phyloP scores from a whole-genome alignment of 2,329 filamentous ascomycete species.

The Amesomyces nigricolor region DNA sequence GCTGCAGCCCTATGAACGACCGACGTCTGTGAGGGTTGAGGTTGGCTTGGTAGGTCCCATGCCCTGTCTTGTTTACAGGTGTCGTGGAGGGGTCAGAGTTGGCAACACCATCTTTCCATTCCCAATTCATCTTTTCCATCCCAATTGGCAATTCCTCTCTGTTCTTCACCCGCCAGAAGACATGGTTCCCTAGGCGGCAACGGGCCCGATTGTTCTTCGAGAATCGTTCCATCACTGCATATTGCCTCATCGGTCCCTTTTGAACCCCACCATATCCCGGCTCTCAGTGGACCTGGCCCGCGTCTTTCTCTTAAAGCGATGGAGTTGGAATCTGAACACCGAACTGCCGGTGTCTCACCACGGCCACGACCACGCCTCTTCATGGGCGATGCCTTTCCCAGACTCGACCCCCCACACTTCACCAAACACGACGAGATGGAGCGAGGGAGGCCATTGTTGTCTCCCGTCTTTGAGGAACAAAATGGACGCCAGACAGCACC shows the following conservation, averaged over 20 bases:
- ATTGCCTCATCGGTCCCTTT: slow-evolving; percentile 7
- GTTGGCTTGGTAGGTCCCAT: background rate
- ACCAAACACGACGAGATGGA: slow-evolving; percentile 20
- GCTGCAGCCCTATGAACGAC: slow-evolving; percentile 3
- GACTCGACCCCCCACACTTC: slow-evolving; percentile 11
- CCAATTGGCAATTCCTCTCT: background rate
- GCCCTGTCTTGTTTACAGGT: slow-evolving; percentile 2
- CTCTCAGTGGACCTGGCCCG: slow-evolving; percentile 4
- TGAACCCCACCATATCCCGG: background rate
- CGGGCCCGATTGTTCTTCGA: background rate
- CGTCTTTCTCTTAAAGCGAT: slow-evolving; percentile 12
- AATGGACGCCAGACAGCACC: background rate
- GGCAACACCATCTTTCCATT: background rate
- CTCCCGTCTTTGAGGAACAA: slow-evolving; percentile 24
- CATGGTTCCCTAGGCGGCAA: slow-evolving; percentile 3
- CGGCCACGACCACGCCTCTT: slow-evolving; percentile 13
- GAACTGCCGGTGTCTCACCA: slow-evolving; percentile 10
- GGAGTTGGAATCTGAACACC: slow-evolving; percentile 24
- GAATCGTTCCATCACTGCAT: slow-evolving; percentile 1
- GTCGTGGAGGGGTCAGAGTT: background rate
- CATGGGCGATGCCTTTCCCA: slow-evolving; percentile 23
- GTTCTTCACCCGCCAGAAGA: background rate
- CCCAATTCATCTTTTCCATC: background rate
- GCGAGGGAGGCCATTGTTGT: slow-evolving; percentile 18
- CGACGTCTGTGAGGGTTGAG: too few relatives aligned